Evolutionary conservation across 1,284 basidiomycete species (phyloP).

Genomic region (Austroboletus rostrupii): DNA sequence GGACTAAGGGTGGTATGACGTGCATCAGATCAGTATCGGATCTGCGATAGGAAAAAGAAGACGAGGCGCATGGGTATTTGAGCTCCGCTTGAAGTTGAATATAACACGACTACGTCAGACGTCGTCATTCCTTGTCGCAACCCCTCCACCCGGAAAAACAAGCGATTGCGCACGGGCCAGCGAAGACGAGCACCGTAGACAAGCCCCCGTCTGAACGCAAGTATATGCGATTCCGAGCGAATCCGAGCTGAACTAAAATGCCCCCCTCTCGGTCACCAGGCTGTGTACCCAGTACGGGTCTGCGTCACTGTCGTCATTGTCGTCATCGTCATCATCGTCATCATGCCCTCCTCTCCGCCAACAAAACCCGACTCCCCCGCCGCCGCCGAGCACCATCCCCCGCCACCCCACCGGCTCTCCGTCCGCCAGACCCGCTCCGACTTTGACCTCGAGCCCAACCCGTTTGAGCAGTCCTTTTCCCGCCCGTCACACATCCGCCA

Average conservation of each 20-base stretch:
- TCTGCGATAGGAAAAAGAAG: conserved; percentile 31
- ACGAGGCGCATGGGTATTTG: conserved; percentile 16
- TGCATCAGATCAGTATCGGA: conserved; percentile 34
- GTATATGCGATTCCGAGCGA: conserved; percentile 25
- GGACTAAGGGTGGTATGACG: conserved; percentile 31
- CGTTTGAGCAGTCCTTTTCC: conserved; percentile 91
- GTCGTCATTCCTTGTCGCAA: conserved; percentile 34
- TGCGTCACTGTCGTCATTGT: conserved; percentile 25
- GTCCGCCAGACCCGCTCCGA: conserved; percentile 52
- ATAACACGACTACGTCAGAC: conserved; percentile 40
- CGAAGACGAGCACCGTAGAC: conserved; percentile 12
- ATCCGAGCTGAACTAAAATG: conserved; percentile 22
- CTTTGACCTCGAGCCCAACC: conserved; percentile 89
- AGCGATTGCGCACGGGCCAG: conserved; percentile 31
- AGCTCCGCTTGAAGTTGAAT: conserved; percentile 37
- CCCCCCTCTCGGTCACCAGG: conserved; percentile 11
- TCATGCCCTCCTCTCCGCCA: conserved; percentile 27
- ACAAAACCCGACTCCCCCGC: conserved; percentile 24
- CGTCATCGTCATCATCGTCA: conserved; percentile 9
- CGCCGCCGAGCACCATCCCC: conserved; percentile 14
- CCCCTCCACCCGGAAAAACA: conserved; percentile 28
- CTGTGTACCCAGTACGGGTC: conserved; percentile 20
- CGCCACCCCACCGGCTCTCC: conserved; percentile 19
- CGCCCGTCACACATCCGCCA: conserved; percentile 50
- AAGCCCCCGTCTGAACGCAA: conserved; percentile 18